Conservation (phyloP, 1,284 basidiomycete species). For the Vanrija humicola region DNA sequence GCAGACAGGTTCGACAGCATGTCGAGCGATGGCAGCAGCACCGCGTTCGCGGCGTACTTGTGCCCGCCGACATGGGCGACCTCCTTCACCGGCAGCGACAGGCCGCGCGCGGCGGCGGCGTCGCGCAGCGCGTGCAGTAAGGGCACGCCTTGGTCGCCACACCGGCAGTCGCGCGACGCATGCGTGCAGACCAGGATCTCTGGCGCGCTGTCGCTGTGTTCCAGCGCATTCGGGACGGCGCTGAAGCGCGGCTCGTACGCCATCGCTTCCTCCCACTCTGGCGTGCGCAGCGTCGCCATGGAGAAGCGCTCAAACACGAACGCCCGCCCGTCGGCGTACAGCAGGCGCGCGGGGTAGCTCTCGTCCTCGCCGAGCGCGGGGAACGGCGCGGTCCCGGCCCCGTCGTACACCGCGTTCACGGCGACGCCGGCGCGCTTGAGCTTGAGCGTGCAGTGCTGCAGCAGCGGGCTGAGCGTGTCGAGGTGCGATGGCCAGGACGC, state of each 20-base stretch:
- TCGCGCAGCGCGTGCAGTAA: conserved; percentile 41
- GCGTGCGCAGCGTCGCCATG: conserved; percentile 12
- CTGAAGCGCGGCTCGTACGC: conserved; percentile 13
- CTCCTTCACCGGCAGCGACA: conserved; percentile 55
- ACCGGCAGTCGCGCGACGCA: conserved; percentile 65
- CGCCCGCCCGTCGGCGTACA: conserved; percentile 32
- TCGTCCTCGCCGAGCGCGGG: conserved; percentile 12
- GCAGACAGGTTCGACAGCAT: conserved; percentile 65
- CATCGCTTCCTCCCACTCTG: conserved; percentile 11
- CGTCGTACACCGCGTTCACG: conserved; percentile 41
- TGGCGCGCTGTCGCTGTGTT: neutral
- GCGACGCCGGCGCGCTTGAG: conserved; percentile 24
- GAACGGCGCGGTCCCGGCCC: conserved; percentile 5
- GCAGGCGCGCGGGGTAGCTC: conserved; percentile 31
- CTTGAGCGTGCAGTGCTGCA: conserved; percentile 14
- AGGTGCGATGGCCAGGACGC: conserved; percentile 37
- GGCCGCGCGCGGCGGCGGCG: conserved; percentile 31
- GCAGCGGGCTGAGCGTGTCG: conserved; percentile 32
- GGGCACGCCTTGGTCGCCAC: conserved; percentile 61
- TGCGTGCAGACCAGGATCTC: conserved; percentile 70
- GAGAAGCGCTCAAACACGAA: conserved; percentile 19
- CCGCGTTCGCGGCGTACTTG: conserved; percentile 75
- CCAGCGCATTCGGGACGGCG: neutral
- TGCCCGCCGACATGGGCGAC: conserved; percentile 80
- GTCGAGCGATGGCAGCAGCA: conserved; percentile 71